Evolutionary conservation across 495 filamentous ascomycete genomes (phyloP).

Genomic region (Daldinia vernicosa): DNA sequence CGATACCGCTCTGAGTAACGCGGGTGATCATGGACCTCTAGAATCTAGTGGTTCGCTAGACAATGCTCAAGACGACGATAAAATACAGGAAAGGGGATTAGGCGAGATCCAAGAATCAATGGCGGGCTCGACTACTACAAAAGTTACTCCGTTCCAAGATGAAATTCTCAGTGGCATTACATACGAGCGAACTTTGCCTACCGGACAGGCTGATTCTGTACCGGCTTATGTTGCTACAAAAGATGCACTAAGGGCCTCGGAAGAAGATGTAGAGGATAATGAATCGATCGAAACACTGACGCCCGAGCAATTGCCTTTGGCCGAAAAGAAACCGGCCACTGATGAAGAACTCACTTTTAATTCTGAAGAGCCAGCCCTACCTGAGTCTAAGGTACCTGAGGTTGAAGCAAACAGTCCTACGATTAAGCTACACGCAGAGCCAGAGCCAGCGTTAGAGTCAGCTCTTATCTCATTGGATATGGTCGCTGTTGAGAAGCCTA

Average conservation of each 20-base stretch:
- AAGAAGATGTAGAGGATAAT: neutral
- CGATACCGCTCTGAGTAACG: slow-evolving; percentile 5
- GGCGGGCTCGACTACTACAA: neutral
- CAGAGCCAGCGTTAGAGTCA: neutral
- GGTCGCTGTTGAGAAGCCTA: slow-evolving; percentile 1
- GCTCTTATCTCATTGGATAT: neutral
- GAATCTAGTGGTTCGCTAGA: slow-evolving; percentile 16
- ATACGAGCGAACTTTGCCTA: slow-evolving; percentile 1
- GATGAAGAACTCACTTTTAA: neutral
- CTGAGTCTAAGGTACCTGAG: neutral
- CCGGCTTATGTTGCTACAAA: neutral
- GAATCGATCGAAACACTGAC: slow-evolving; percentile 6
- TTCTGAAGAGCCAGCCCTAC: neutral
- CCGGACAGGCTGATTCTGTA: neutral
- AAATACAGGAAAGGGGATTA: neutral
- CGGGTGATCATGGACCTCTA: neutral
- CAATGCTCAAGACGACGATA: neutral
- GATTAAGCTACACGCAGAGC: neutral
- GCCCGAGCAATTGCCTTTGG: neutral
- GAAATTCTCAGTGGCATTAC: slow-evolving; percentile 15
- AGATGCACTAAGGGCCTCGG: neutral
- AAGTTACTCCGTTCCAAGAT: slow-evolving; percentile 14
- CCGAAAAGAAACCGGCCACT: neutral
- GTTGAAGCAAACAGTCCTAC: neutral
- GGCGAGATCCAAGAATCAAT: neutral